Evolutionary conservation across 306 rosid genomes (phyloP), one percentile per base, ranked within the genome.

Genomic region (Oxytropis ochrocephala): DNA sequence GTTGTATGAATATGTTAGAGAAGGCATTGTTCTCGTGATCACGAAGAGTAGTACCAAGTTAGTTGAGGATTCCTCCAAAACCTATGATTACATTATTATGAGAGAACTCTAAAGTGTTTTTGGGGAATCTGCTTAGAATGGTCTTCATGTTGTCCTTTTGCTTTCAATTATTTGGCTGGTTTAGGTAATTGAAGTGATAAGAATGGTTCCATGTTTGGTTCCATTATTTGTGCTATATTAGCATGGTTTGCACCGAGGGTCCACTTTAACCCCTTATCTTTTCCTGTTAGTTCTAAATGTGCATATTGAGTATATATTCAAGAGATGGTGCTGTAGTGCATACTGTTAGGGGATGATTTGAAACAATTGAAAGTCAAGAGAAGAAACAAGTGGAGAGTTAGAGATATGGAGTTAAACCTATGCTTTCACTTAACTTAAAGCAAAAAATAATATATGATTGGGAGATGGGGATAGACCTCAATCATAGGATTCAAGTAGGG

Each of bases 11-110:
- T 56, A 42, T 44, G 47, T 19, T 13, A 64, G 49, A 36, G 36
- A 53, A 36, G 47, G 30, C 67, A 18, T 44, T 70, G 36, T 48
- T 44, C 67, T 72, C n/a, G 1, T 64, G 58, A 51, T 76, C 70
- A 67, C 6, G 54, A 50, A 60, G 27, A 24, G 35, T 21, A 68
- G 12, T 59, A 12, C 49, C 27, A 8, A 67, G 30, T 47, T 19
- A 27, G 42, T 27, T 62, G 13, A 63, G 43, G 75, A 48, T 65
- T 49, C 32, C 46, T 57, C 24, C 2, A 2, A 24, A 24, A 24
- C 48, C 50, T 13, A 5, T 8, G 17, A 13, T 4, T 21, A 21
- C 55, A 49, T 36, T 30, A 6, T 41, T 59, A 24, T 65, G 35
- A 14, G 73, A 27, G 75, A 66, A 72, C 52, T 75, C 42, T 27